A percentile compares a stretch with the other conserved stretches of the same genome.
Evolutionary conservation across 192 early-diverging fungal species (phyloP).

Genomic region (Coemansia sp.): DNA sequence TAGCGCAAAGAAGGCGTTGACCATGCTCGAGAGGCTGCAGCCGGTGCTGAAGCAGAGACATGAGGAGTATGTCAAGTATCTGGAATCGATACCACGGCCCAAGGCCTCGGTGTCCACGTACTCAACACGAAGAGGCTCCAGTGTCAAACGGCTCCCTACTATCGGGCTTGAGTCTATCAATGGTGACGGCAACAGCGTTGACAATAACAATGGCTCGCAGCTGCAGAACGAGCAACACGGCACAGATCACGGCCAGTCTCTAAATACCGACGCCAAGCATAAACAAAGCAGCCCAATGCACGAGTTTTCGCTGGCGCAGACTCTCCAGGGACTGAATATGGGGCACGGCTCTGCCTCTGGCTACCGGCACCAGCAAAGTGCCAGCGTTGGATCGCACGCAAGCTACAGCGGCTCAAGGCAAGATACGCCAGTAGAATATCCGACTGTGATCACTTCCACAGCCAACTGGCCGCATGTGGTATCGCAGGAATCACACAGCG

Average conservation of each 20-base stretch:
- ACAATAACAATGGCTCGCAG: background rate
- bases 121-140: slow-evolving; percentile 21
- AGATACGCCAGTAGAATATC: slow-evolving; percentile 22
- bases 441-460: slow-evolving; percentile 8
- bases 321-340: slow-evolving; percentile 25
- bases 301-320: slow-evolving; percentile 41
- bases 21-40: slow-evolving; percentile 59
- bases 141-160: slow-evolving; percentile 13
- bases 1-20: slow-evolving; percentile 58
- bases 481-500: background rate
- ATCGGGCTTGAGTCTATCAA: background rate
- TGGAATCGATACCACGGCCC: slow-evolving; percentile 29
- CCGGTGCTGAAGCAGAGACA: slow-evolving; percentile 59
- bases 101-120: slow-evolving; percentile 36
- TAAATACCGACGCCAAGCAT: background rate
- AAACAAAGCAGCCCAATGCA: slow-evolving; percentile 18
- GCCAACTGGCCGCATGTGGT: background rate
- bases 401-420: background rate
- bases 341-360: background rate
- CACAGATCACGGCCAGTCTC: background rate
- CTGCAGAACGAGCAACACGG: background rate
- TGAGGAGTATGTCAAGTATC: slow-evolving; percentile 52
- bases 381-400: background rate
- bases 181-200: background rate
- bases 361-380: background rate